A percentile compares a stretch with the other conserved stretches of the same genome.
These are phyloP conservation scores for Rhodomyrtus tomentosa DNA, from an alignment of 345 rosid genomes.

Conservation along the genomic window DNA sequence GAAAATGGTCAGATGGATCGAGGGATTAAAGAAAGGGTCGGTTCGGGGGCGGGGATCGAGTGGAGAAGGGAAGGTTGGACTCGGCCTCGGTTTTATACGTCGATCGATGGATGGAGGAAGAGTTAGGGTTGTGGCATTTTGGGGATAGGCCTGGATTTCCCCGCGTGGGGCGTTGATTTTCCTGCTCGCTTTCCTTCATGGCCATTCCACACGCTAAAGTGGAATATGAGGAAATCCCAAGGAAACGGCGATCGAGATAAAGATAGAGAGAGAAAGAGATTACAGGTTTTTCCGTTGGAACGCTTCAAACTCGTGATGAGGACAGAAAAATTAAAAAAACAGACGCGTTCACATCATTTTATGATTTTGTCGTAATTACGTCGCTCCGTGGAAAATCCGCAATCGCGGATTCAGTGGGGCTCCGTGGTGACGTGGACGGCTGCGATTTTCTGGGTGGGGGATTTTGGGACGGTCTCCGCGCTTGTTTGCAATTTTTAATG, in stretches of 20 bases:
- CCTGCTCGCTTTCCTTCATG: background rate
- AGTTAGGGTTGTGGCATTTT: background rate
- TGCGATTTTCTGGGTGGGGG: background rate
- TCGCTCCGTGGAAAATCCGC: background rate
- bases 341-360: too few relatives aligned
- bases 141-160: background rate
- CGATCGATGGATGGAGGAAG: background rate
- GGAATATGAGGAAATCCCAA: background rate
- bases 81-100: background rate
- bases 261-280: background rate
- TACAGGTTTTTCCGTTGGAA: background rate
- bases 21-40: background rate
- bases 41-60: background rate
- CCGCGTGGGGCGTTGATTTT: background rate
- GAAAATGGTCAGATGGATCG: too few relatives aligned
- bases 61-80: background rate
- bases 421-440: background rate
- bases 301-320: background rate
- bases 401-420: background rate
- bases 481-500: background rate
- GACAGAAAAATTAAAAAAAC: too few relatives aligned
- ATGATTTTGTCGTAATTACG: background rate
- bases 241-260: background rate
- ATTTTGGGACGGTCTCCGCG: background rate
- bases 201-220: background rate